Evolutionary conservation across 345 rosid genomes (phyloP), one percentile per base, ranked within the genome.

Genomic region (Aegle marmelos): DNA sequence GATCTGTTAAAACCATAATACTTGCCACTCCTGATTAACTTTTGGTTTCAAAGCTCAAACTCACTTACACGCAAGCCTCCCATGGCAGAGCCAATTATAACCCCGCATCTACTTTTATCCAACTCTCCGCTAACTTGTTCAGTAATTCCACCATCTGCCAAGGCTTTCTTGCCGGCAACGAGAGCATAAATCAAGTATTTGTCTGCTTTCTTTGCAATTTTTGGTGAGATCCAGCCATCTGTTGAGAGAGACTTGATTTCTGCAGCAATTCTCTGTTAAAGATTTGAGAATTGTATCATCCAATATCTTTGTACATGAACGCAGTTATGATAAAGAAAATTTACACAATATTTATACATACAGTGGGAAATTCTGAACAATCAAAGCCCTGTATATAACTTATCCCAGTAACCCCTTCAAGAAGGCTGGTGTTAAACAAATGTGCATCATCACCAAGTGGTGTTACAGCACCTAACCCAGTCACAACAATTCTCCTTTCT

Each of bases 121-220:
- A 88, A 75, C 39, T 79, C 82, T 33, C 81, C 73, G 83, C 79
- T 77, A 37, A 83, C 84, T 68, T 86, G 86, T 70, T 82, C 86
- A 9, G 88, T 85, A 45, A 89, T 78, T 65, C 91, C 91, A 45
- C 84, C 91, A 86, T 89, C 85, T 16, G 76, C 88, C 83, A 89
- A 79, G 72, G 92, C 92, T 81, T 86, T 89, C 81, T 89, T 89
- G 17, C 91, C 91, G 54, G 91, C 91, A 64, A 83, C 85, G 48
- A 89, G 85, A 82, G 84, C 81, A 81, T 87, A 89, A 76, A 87
- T 86, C 91, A 89, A 83, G 86, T 83, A 87, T 66, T 85, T 87
- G 65, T 89, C 92, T 88, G 82, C 84, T 78, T 90, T 86, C 82
- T 82, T 89, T 1, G 88, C 80, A 41, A 83, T 75, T 61, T 89